Percentiles rank a stretch among this genome's conserved stretches.
phyloP scores from a whole-genome alignment of 352 stramenopile genomes.

The Phytopythium litorale region DNA sequence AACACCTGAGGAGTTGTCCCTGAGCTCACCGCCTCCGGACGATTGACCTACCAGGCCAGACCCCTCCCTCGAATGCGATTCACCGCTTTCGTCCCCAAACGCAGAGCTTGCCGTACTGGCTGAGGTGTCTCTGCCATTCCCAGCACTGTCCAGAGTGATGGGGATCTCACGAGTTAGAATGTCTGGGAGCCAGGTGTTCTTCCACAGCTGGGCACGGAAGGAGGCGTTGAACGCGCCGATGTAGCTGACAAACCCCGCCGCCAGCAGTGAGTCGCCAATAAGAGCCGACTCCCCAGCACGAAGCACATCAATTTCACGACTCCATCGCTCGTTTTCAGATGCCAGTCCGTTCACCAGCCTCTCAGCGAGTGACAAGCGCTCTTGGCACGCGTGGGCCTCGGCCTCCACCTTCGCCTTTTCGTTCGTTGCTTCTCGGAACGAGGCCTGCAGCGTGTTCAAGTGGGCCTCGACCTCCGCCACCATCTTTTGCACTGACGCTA shows the following conservation, averaged over 20 bases:
- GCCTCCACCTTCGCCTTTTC: constrained; percentile 90
- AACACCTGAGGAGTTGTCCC: not conserved
- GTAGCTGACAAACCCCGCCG: constrained; percentile 90
- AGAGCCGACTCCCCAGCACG: constrained; percentile 65
- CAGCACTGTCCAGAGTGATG: constrained; percentile 30
- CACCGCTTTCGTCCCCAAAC: not conserved
- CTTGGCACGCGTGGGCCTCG: constrained; percentile 83
- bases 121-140: not conserved
- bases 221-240: constrained; percentile 88
- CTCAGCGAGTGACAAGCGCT: constrained; percentile 84
- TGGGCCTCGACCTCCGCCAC: constrained; percentile 83
- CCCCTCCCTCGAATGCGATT: not conserved
- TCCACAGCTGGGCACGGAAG: constrained; percentile 84
- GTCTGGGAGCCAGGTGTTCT: constrained; percentile 84
- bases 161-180: constrained; percentile 86
- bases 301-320: constrained; percentile 82
- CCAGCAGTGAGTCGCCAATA: constrained; percentile 86
- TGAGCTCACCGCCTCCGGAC: constrained; percentile 2
- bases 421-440: constrained; percentile 85
- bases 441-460: constrained; percentile 68
- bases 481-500: constrained; percentile 78
- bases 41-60: not conserved
- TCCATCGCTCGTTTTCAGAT: constrained; percentile 89
- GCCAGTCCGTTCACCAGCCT: constrained; percentile 85
- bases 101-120: not conserved